Evolutionary conservation across 805 yeast species (phyloP), one percentile per base, ranked within the genome.

Genomic region (Metschnikowia kunwiensis): DNA sequence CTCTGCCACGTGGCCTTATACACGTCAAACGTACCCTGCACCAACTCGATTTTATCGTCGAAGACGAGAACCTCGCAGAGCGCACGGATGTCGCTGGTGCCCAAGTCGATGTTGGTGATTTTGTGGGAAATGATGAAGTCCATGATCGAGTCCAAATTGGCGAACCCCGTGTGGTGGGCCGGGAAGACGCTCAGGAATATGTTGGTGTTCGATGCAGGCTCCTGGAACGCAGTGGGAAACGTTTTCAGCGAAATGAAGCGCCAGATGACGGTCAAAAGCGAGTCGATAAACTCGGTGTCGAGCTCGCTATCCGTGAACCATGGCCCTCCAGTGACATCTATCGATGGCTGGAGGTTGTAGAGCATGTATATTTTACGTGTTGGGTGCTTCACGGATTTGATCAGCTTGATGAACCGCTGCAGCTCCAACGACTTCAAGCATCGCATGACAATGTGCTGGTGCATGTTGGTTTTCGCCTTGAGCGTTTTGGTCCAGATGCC

Each of bases 291-390:
- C 60, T 91, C 97, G 3, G 87, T 80, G 57, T 93, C 98, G 39
- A 93, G 70, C 60, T 93, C 97, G 23, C 89, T 80, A 57, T 93
- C 98, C 0, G 97, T 88, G 57, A 89, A 93, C 98, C 98, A 93
- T 4, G 97, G 97, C 5, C 98, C 98, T 46, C 98, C 98, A 0
- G 97, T 93, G 24, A 93, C 93, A 48, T 91, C 97, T 21, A 86
- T 81, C 3, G 95, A 83, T 5, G 98, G 98, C 57, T 88, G 96
- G 47, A 93, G 67, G 54, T 86, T 81, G 57, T 89, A 91, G 36
- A 93, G 71, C 97, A 93, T 93, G 61, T 91, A 94, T 22, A 93
- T 91, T 55, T 93, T 93, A 47, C 98, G 74, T 1, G 97, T 91
- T 10, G 97, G 97, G 59, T 77, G 80, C 40, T 86, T 91, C 21